phyloP scores from a whole-genome alignment of 192 early-diverging fungal species.

The Linnemannia elongata region DNA sequence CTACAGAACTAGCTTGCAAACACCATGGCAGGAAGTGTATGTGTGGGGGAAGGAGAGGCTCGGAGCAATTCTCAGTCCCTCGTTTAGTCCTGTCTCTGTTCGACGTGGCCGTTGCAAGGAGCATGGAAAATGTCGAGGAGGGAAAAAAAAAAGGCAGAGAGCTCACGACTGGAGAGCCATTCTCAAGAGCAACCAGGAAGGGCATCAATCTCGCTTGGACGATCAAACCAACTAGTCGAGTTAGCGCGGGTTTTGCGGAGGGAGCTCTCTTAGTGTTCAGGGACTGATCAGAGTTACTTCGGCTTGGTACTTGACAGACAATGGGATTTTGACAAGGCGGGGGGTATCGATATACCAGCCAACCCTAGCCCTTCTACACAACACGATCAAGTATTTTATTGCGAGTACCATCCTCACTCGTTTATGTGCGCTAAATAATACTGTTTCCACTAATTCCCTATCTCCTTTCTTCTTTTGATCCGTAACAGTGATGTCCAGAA shows the following conservation, averaged over 20 bases:
- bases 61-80: background rate
- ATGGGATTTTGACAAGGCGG: background rate
- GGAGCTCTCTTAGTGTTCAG: background rate
- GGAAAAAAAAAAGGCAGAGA: background rate
- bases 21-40: too few relatives aligned
- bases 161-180: background rate
- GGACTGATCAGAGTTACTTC: background rate
- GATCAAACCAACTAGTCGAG: background rate
- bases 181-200: background rate
- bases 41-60: background rate
- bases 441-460: background rate
- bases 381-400: background rate
- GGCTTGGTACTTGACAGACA: background rate
- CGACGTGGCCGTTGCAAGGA: background rate
- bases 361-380: background rate
- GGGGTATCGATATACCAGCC: background rate
- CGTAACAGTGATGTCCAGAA: constrained; percentile 39
- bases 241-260: background rate
- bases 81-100: background rate
- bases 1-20: background rate
- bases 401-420: background rate
- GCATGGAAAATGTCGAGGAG: background rate
- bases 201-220: background rate
- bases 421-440: background rate
- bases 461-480: background rate